phyloP scores from a whole-genome alignment of 148 eudicot genomes.

The Silene latifolia region DNA sequence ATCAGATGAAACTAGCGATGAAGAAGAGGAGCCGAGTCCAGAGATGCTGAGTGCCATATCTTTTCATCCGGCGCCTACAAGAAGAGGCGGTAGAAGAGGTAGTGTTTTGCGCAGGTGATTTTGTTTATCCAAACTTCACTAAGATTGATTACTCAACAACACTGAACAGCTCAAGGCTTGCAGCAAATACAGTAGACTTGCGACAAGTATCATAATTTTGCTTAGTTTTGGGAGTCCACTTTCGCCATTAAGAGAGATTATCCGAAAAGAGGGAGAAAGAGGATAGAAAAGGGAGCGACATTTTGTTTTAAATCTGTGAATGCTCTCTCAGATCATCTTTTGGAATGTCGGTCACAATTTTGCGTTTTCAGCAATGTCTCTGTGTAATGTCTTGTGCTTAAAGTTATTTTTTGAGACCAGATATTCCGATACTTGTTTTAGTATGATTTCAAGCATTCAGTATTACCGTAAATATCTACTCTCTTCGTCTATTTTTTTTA shows the following conservation, averaged over 20 bases:
- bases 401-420: neutral
- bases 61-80: conserved; percentile 23
- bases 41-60: conserved; percentile 29
- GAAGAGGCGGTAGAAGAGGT: conserved; percentile 41
- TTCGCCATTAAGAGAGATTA: neutral
- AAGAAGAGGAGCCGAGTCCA: conserved; percentile 51
- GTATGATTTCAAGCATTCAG: too few relatives aligned
- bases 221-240: neutral
- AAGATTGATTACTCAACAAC: neutral
- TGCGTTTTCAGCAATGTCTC: neutral
- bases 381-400: neutral
- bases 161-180: neutral
- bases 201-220: neutral
- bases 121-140: neutral
- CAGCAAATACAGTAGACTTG: conserved; percentile 1
- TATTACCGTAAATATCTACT: too few relatives aligned
- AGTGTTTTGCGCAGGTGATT: conserved; percentile 38
- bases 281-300: neutral
- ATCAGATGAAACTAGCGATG: conserved; percentile 70
- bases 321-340: neutral
- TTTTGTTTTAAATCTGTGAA: conserved; percentile 5
- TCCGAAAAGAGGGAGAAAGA: neutral
- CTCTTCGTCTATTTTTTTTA: too few relatives aligned
- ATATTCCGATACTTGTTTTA: neutral
- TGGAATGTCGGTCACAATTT: neutral